Evolutionary conservation across 164 flowering plant genomes (phyloP).

Genomic region (Vitis rupestris): DNA sequence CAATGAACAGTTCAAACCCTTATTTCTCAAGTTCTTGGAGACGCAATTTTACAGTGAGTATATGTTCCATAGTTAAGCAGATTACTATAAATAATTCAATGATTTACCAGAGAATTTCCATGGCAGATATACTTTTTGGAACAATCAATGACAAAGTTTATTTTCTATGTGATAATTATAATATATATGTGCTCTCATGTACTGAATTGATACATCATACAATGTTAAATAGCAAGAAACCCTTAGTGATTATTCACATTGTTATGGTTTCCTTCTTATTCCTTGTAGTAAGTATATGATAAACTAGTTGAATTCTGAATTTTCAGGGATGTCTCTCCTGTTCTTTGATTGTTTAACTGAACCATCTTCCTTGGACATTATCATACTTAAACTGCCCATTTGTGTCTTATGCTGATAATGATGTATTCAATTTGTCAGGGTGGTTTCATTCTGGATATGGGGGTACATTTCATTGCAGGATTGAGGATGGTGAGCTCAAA

Average conservation of each 20-base stretch:
- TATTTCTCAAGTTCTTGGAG: constrained; percentile 97
- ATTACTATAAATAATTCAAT: background rate
- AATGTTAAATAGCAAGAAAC: too few species aligned
- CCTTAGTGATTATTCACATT: background rate
- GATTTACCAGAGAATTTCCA: background rate
- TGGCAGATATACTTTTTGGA: too few species aligned
- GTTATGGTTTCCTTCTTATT: background rate
- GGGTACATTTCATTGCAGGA: constrained; percentile 89
- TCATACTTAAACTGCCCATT: background rate
- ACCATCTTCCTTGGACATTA: background rate
- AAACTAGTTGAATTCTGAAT: background rate
- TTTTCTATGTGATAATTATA: too few species aligned
- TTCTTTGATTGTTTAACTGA: background rate
- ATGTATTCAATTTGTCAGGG: constrained; percentile 55
- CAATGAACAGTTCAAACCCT: constrained; percentile 94
- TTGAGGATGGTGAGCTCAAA: constrained; percentile 73
- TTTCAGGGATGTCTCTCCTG: background rate
- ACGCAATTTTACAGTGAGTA: constrained; percentile 70
- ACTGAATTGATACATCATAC: too few species aligned
- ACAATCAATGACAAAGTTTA: too few species aligned
- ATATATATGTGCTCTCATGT: too few species aligned
- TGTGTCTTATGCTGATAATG: background rate
- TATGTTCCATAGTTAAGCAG: background rate
- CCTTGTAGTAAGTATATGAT: too few species aligned
- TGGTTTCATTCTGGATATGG: constrained; percentile 96